These are phyloP conservation scores for Trichophyton simii DNA, from an alignment of 2,329 filamentous ascomycete genomes.

Conservation along the genomic window DNA sequence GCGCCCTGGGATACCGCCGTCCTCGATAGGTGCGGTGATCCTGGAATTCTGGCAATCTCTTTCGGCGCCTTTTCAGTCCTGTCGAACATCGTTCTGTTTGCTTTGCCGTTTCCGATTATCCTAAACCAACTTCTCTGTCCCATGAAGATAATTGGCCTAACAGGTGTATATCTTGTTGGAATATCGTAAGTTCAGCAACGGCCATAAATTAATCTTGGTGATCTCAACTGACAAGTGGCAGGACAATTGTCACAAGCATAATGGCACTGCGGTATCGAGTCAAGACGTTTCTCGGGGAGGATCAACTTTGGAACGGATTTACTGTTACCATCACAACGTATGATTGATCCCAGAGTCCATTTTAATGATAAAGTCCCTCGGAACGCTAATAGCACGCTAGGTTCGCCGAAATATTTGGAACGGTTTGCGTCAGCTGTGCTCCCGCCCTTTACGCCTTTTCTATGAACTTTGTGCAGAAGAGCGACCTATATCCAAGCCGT, in stretches of 20 bases:
- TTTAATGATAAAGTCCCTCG: background rate
- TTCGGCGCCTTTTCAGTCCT: conserved; percentile 1
- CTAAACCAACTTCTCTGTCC: background rate
- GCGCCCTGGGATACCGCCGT: background rate
- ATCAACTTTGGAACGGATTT: conserved; percentile 1
- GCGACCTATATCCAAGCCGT: background rate
- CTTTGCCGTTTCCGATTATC: background rate
- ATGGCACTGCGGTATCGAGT: conserved; percentile 1
- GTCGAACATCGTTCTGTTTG: background rate
- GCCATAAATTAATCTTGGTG: background rate
- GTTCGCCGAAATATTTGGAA: conserved; percentile 3
- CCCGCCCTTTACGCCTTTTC: background rate
- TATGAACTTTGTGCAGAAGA: background rate
- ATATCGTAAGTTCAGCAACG: background rate
- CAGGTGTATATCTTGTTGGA: background rate
- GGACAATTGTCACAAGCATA: background rate
- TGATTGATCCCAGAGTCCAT: background rate
- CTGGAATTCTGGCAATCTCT: background rate
- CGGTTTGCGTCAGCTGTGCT: background rate
- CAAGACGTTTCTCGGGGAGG: background rate
- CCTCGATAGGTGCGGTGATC: background rate
- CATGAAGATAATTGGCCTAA: background rate
- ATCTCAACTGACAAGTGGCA: background rate
- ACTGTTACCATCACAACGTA: conserved; percentile 3
- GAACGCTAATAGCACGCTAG: background rate